Conservation (phyloP, 345 rosid genomes). For the Eutrema heterophyllum region DNA sequence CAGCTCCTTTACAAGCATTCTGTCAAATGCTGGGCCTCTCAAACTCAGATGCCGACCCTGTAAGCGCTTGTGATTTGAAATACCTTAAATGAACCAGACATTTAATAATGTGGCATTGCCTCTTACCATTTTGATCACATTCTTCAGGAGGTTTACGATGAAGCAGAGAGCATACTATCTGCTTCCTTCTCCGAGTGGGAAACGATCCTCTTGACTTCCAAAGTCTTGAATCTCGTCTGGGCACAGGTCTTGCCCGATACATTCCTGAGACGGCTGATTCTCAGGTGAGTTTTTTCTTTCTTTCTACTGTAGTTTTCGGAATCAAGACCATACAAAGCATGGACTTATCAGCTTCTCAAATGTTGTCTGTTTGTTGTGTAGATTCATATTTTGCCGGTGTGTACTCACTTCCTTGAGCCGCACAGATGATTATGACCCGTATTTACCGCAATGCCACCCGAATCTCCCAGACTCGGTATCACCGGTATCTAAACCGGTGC, state of each 20-base stretch:
- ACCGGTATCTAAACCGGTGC: constrained; percentile 44
- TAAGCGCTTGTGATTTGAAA: constrained; percentile 29
- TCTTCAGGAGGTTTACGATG: constrained; percentile 50
- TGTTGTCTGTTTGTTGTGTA: constrained; percentile 27
- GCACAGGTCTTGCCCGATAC: constrained; percentile 85
- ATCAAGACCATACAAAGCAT: not conserved
- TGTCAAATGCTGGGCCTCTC: constrained; percentile 70
- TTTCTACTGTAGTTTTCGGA: not conserved
- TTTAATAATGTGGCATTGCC: not conserved
- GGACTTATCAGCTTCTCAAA: not conserved
- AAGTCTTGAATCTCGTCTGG: constrained; percentile 85
- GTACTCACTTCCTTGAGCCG: constrained; percentile 51
- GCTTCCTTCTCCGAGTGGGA: constrained; percentile 80
- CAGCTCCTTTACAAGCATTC: constrained; percentile 90
- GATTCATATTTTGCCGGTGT: constrained; percentile 86
- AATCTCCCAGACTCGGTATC: constrained; percentile 62
- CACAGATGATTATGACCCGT: constrained; percentile 43
- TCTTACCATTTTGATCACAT: constrained; percentile 5
- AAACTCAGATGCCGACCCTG: constrained; percentile 41
- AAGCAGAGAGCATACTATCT: constrained; percentile 74
- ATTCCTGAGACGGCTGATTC: constrained; percentile 81
- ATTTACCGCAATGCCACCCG: constrained; percentile 79
- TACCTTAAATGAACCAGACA: not conserved
- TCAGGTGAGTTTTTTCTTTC: constrained; percentile 46
- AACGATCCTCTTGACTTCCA: constrained; percentile 72